A percentile compares a stretch with the other conserved stretches of the same genome.
These are phyloP conservation scores for Venturia asperata DNA, from an alignment of 2,329 filamentous ascomycete species.

Conservation along the genomic window DNA sequence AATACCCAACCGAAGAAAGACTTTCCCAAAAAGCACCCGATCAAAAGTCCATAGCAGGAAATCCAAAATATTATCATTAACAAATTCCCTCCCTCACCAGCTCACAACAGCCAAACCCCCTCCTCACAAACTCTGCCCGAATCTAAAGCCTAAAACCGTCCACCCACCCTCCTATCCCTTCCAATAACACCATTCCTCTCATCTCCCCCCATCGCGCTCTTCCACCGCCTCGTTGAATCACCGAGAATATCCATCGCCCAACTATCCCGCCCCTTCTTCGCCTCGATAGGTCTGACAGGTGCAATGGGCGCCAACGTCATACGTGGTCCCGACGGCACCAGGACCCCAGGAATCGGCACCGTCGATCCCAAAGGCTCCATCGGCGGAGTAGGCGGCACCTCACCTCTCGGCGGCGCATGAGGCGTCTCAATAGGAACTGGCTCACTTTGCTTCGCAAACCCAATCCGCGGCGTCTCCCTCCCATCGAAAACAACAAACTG, in stretches of 20 bases:
- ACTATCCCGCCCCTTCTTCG: not conserved
- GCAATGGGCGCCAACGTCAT: not conserved
- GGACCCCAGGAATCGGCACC: not conserved
- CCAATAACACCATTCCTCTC: constrained; percentile 8
- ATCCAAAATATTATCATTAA: too few relatives aligned
- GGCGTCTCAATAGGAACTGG: not conserved
- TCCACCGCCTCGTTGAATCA: not conserved
- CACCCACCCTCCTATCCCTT: not conserved
- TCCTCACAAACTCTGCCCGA: not conserved
- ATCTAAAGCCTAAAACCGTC: not conserved
- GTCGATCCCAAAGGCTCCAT: not conserved
- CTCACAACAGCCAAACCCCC: too few relatives aligned
- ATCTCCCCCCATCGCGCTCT: not conserved
- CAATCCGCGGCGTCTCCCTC: constrained; percentile 34
- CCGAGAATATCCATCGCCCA: not conserved
- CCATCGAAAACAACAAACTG: constrained; percentile 66
- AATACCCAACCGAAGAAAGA: too few relatives aligned
- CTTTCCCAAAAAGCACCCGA: too few relatives aligned
- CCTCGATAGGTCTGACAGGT: not conserved
- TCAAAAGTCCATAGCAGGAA: too few relatives aligned
- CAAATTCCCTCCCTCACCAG: too few relatives aligned
- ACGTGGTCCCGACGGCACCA: not conserved
- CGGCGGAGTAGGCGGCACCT: not conserved
- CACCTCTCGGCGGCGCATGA: not conserved
- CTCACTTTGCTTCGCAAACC: constrained; percentile 36